Percentiles rank a stretch among this genome's conserved stretches.
These are phyloP conservation scores for Thalassiosira ordinaria DNA, from an alignment of 352 stramenopile genomes.

Conservation along the genomic window DNA sequence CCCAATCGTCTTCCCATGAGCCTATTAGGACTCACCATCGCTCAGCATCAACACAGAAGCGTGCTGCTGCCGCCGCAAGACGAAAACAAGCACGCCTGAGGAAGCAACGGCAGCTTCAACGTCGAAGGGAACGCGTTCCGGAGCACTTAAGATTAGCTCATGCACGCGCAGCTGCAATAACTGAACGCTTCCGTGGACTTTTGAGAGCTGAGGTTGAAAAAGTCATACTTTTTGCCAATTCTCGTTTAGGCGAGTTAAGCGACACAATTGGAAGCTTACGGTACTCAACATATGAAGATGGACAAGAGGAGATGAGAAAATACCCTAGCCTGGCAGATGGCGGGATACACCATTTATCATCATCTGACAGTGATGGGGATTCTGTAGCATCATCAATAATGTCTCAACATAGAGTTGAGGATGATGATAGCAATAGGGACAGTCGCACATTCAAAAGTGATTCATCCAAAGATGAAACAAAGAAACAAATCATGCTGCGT, in stretches of 20 bases:
- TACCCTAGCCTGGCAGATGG: constrained; percentile 64
- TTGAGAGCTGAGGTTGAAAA: constrained; percentile 83
- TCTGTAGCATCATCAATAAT: no score
- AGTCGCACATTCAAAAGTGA: constrained; percentile 32
- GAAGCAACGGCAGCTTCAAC: constrained; percentile 22
- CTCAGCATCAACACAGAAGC: constrained; percentile 1
- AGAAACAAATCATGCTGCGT: constrained; percentile 42
- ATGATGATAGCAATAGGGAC: constrained; percentile 14
- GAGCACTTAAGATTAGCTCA: constrained; percentile 69
- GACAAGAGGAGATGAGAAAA: constrained; percentile 42
- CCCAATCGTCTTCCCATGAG: constrained; percentile 2
- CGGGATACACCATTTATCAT: constrained; percentile 63
- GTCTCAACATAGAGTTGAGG: no score
- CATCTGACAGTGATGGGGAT: constrained; percentile 43
- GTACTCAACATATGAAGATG: constrained; percentile 76
- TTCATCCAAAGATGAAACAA: constrained; percentile 43
- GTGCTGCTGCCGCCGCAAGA: constrained; percentile 29
- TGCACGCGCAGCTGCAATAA: constrained; percentile 73
- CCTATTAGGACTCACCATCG: not conserved
- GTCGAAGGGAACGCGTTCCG: constrained; percentile 47
- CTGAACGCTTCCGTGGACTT: constrained; percentile 80
- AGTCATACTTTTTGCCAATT: constrained; percentile 76
- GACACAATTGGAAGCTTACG: constrained; percentile 82
- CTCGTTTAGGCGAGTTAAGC: constrained; percentile 75
- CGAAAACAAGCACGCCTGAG: constrained; percentile 24